A percentile compares a stretch with the other conserved stretches of the same genome.
Evolutionary conservation across 345 rosid species (phyloP).

Genomic region (thale cress (Arabidopsis thaliana)): DNA sequence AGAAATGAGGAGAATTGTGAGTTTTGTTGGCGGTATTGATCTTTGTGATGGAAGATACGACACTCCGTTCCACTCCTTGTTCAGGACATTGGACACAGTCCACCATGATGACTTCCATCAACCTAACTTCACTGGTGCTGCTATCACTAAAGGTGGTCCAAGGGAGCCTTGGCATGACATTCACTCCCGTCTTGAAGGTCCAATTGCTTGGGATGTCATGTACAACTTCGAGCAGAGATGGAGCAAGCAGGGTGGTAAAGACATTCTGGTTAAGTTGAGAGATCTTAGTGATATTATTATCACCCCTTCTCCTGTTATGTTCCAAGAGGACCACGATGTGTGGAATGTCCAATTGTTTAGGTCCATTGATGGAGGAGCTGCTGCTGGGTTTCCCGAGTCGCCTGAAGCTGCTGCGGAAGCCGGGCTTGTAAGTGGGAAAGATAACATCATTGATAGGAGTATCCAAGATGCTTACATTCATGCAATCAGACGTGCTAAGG

Average conservation of each 20-base stretch:
- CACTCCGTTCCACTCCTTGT: slow-evolving; percentile 89
- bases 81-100: slow-evolving; percentile 93
- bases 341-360: slow-evolving; percentile 97
- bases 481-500: slow-evolving; percentile 95
- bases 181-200: slow-evolving; percentile 98
- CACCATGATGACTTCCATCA: slow-evolving; percentile 99
- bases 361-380: slow-evolving; percentile 99
- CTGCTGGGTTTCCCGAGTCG: slow-evolving; percentile 93
- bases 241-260: slow-evolving; percentile 96
- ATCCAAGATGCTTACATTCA: slow-evolving; percentile 96
- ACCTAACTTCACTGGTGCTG: slow-evolving; percentile 82
- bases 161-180: slow-evolving; percentile 99
- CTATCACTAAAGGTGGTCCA: slow-evolving; percentile 95
- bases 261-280: slow-evolving; percentile 74
- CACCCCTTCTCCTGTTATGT: slow-evolving; percentile 92
- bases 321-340: slow-evolving; percentile 78
- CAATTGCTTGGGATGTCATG: slow-evolving; percentile 97
- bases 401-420: slow-evolving; percentile 98
- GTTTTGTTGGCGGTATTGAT: slow-evolving; percentile 96
- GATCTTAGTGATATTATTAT: slow-evolving; percentile 77
- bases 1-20: slow-evolving; percentile 80
- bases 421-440: slow-evolving; percentile 99
- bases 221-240: slow-evolving; percentile 97
- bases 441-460: slow-evolving; percentile 94
- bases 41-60: slow-evolving; percentile 99